Percentiles rank a stretch among this genome's conserved stretches.
Evolutionary conservation across 805 yeast genomes (phyloP).

Genomic region (Debaryomyces maramus): DNA sequence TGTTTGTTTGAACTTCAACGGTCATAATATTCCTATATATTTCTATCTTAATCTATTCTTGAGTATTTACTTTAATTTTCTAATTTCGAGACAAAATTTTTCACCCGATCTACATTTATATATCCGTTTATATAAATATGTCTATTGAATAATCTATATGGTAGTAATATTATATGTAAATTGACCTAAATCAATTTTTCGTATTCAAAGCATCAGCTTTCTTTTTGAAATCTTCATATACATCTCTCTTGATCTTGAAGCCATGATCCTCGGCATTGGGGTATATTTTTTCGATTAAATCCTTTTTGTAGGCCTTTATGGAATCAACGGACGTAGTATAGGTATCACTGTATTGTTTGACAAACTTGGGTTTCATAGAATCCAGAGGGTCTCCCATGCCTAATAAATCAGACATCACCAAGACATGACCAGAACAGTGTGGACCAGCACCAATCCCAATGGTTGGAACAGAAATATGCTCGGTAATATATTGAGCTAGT

Average conservation of each 20-base stretch:
- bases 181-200: not conserved
- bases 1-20: conserved; percentile 23
- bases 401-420: conserved; percentile 80
- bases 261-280: conserved; percentile 65
- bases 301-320: conserved; percentile 53
- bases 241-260: conserved; percentile 67
- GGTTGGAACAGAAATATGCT: conserved; percentile 65
- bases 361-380: conserved; percentile 65
- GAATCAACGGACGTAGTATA: conserved; percentile 51
- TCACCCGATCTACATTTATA: too few species aligned
- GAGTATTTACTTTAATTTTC: too few species aligned
- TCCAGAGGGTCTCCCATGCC: conserved; percentile 63
- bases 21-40: conserved; percentile 8
- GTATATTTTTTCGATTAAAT: conserved; percentile 55
- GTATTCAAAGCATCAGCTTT: not conserved
- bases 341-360: conserved; percentile 63
- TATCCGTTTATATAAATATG: too few species aligned
- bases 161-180: not conserved
- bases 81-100: not conserved
- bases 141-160: too few species aligned
- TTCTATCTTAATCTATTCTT: too few species aligned
- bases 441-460: conserved; percentile 97
- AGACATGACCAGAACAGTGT: conserved; percentile 80
- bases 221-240: conserved; percentile 34
- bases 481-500: conserved; percentile 65